Base-by-base conservation (phyloP, 805 yeast genomes). In the Yamadazyma laniorum region DNA sequence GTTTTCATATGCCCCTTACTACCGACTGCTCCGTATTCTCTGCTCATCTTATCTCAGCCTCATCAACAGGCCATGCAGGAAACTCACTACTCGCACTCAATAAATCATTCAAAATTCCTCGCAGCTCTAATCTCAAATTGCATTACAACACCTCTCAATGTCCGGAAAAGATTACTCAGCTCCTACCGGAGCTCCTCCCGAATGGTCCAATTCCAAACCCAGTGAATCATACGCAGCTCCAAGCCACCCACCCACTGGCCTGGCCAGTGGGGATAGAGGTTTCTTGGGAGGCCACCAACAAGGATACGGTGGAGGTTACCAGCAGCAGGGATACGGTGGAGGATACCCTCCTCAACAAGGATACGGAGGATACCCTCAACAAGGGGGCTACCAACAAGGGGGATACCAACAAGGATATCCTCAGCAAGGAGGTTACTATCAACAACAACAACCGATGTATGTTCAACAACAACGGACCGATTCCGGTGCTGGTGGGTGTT, bases 401-500 rank as follows among this genome's bases (percentile, higher is more conserved):
- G 23, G 23, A 9, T 21, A 21, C 23, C 52, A 42, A 26, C 52
- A 45, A 32, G 46, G 46, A 19, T 49, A 49, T 16, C 47, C 43
- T 11, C 61, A 53, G 7, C 65, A 50, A 37, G 63, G 57, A 37
- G 59, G 58, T 3, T 58, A 62, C 42, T 67, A 61, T 36, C 72
- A 65, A 42, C 69, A 61, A 38, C 72, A 65, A 45, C 71, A 63
- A 43, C 72, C 70, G 23, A 64, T 67, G 63, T 67, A 67, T 40
- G 72, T 67, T 5, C 74, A 67, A 49, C 73, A 67, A 42, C 65
- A 64, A 39, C 29, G 16, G 3, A 43, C 43, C 15, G 39, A 48
- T 18, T 42, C 47, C 25, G 58, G 58, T 25, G 45, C 45, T 33
- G 45, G 41, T 7, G 50, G 54, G 11, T 65, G 71, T 47, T 61